Conservation (phyloP, 768 basidiomycete species). For the Lentinula boryana region DNA sequence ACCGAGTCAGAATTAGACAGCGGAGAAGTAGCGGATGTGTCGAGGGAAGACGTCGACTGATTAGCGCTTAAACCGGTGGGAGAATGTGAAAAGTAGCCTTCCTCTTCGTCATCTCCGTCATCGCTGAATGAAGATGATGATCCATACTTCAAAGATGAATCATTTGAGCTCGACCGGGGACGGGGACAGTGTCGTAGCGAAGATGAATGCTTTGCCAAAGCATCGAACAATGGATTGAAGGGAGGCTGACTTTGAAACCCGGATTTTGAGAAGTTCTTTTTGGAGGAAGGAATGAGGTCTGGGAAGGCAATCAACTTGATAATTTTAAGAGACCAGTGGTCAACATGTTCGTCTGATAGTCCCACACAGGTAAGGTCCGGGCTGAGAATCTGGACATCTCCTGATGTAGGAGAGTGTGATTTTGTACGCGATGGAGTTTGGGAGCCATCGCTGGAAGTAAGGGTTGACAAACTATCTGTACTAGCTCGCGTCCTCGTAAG, state of each 20-base stretch:
- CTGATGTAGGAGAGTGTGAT: conserved; percentile 49
- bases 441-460: background rate
- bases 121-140: conserved; percentile 9
- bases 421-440: conserved; percentile 19
- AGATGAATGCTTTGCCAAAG: background rate
- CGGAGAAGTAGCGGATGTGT: conserved; percentile 26
- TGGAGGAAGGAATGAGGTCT: conserved; percentile 48
- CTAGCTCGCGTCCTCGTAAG: conserved; percentile 42
- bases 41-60: conserved; percentile 25
- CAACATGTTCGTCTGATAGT: conserved; percentile 58
- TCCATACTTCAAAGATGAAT: background rate
- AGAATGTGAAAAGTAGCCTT: conserved; percentile 59
- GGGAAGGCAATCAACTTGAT: conserved; percentile 74
- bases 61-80: conserved; percentile 25
- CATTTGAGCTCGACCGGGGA: background rate
- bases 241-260: background rate
- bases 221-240: background rate
- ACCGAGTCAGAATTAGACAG: conserved; percentile 39
- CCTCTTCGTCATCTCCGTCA: conserved; percentile 33
- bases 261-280: background rate
- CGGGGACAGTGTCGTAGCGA: background rate
- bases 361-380: conserved; percentile 76
- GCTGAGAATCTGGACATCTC: conserved; percentile 57
- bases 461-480: conserved; percentile 19
- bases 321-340: conserved; percentile 73